phyloP scores from a whole-genome alignment of 371 early-diverging fungal species.

The Neoconidiobolus thromboides region DNA sequence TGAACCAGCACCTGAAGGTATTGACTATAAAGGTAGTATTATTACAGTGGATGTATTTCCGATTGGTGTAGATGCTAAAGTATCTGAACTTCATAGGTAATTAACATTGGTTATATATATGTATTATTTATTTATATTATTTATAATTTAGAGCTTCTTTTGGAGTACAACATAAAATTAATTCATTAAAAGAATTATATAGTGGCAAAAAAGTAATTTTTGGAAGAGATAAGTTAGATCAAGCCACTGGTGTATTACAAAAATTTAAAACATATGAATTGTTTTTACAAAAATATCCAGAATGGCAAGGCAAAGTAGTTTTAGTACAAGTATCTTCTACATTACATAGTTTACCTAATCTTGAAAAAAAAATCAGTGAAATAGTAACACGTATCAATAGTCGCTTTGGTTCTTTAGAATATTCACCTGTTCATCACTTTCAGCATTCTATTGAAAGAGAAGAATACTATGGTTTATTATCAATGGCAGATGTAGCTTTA shows the following conservation, averaged over 20 bases:
- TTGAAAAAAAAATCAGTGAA: conserved; percentile 74
- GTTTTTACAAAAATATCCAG: conserved; percentile 74
- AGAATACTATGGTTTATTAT: conserved; percentile 89
- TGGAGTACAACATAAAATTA: conserved; percentile 29
- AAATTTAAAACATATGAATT: conserved; percentile 88
- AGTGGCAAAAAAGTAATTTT: conserved; percentile 89
- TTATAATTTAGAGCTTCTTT: neutral
- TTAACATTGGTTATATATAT: neutral
- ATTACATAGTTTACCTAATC: conserved; percentile 23
- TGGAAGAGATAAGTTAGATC: conserved; percentile 95
- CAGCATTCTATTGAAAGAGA: conserved; percentile 84
- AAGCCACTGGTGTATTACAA: conserved; percentile 95
- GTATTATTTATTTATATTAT: neutral
- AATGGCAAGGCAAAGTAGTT: conserved; percentile 72
- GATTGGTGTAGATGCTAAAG: conserved; percentile 83
- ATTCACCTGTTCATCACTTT: conserved; percentile 84
- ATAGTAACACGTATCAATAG: conserved; percentile 86
- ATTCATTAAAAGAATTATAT: conserved; percentile 64
- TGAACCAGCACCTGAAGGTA: conserved; percentile 68
- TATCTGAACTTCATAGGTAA: conserved; percentile 20
- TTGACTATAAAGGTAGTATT: conserved; percentile 49
- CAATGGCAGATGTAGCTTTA: conserved; percentile 83
- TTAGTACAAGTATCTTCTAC: conserved; percentile 63
- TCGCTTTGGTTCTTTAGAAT: conserved; percentile 83
- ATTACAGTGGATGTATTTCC: conserved; percentile 83